phyloP scores from a whole-genome alignment of 2,329 filamentous ascomycete species.

The Fusarium sulawesiense region DNA sequence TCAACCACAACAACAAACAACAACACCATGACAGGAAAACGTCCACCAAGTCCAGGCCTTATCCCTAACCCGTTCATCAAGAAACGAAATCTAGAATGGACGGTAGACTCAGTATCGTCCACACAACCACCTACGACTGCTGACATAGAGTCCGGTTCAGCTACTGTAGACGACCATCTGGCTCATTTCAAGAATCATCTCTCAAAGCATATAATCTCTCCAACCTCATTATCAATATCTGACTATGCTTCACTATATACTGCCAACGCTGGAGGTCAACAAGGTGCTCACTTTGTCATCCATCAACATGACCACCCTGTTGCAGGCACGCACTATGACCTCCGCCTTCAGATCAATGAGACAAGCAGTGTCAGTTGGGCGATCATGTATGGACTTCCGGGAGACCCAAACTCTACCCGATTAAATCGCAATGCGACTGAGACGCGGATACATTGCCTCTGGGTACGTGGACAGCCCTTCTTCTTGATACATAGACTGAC shows the following conservation, averaged over 20 bases:
- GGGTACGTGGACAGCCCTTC: constrained; percentile 54
- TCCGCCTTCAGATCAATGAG: constrained; percentile 75
- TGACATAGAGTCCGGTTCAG: constrained; percentile 55
- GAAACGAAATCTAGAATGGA: constrained; percentile 59
- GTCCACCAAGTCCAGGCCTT: constrained; percentile 49
- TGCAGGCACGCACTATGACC: constrained; percentile 75
- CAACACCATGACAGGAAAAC: constrained; percentile 43
- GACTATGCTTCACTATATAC: constrained; percentile 54
- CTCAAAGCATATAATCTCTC: constrained; percentile 39
- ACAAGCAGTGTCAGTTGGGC: constrained; percentile 74
- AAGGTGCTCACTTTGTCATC: constrained; percentile 71
- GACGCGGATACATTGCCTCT: constrained; percentile 70
- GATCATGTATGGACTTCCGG: constrained; percentile 71
- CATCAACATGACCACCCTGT: constrained; percentile 80
- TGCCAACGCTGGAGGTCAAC: constrained; percentile 44
- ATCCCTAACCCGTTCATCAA: constrained; percentile 61
- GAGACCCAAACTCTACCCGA: constrained; percentile 65
- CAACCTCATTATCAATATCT: constrained; percentile 51
- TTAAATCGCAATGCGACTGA: constrained; percentile 70
- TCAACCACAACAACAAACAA: constrained; percentile 10
- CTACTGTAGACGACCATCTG: constrained; percentile 54
- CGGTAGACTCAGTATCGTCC: constrained; percentile 42
- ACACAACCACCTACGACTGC: constrained; percentile 43
- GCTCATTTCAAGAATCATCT: constrained; percentile 54
- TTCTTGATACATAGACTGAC: not conserved